These are phyloP conservation scores for Sporothrix sp. DNA, from an alignment of 2,329 filamentous ascomycete genomes.

Conservation along the genomic window DNA sequence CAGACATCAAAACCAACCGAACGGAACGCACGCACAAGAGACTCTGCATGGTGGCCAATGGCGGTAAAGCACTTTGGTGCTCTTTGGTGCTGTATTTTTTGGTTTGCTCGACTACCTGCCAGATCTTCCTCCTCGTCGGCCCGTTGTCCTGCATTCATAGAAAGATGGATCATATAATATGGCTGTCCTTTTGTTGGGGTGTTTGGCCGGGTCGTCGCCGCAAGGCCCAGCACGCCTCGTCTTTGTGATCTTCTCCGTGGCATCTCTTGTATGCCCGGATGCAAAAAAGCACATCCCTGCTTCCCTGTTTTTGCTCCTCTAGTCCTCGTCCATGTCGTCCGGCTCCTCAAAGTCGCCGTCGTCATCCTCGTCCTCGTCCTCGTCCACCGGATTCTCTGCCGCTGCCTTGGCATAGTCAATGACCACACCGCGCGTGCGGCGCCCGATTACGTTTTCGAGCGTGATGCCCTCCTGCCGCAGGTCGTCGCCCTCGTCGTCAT, in stretches of 20 bases:
- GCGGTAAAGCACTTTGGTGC: too few relatives aligned
- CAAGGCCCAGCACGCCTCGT: background rate
- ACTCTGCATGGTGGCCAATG: too few relatives aligned
- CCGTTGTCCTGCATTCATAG: background rate
- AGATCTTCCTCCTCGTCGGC: background rate
- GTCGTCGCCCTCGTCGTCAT: conserved; percentile 69
- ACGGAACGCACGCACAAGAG: too few relatives aligned
- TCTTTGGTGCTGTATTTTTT: too few relatives aligned
- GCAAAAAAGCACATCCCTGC: too few relatives aligned
- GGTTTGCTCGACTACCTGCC: too few relatives aligned
- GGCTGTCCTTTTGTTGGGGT: background rate
- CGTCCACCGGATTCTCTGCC: conserved; percentile 62
- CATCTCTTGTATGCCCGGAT: background rate
- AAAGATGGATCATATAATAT: background rate
- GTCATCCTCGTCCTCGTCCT: conserved; percentile 75
- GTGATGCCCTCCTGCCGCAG: conserved; percentile 93
- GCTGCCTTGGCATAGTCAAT: conserved; percentile 93
- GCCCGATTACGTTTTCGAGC: conserved; percentile 76
- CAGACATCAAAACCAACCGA: too few relatives aligned
- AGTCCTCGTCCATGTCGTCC: conserved; percentile 60
- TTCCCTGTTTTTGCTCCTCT: too few relatives aligned
- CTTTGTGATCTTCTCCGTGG: background rate
- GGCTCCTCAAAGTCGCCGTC: conserved; percentile 56
- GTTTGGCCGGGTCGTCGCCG: background rate
- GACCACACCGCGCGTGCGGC: conserved; percentile 80